Conservation (phyloP, 495 filamentous ascomycete genomes). For the Aspergillus heteromorphus region DNA sequence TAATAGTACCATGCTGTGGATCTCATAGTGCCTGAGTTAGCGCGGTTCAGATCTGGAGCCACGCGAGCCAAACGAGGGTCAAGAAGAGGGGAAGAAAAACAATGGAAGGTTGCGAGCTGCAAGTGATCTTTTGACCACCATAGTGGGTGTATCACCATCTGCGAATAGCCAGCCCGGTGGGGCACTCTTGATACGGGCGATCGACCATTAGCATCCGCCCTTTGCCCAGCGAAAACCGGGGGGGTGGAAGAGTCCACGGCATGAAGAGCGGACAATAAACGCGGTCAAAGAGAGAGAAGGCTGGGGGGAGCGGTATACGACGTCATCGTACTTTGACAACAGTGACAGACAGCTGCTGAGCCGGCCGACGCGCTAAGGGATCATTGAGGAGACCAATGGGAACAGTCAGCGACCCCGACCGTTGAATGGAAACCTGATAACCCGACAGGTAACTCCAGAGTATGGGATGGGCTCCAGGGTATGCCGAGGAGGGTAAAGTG, state of each 20-base stretch:
- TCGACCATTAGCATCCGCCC: slow-evolving; percentile 3
- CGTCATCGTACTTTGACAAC: slow-evolving; percentile 25
- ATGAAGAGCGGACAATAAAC: not conserved
- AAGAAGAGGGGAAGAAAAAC: slow-evolving; percentile 14
- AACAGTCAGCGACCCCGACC: not conserved
- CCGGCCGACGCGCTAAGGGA: not conserved
- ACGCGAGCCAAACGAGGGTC: slow-evolving; percentile 18
- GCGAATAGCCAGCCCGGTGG: not conserved
- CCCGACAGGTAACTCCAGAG: not conserved
- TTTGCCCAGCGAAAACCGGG: not conserved
- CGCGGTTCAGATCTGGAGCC: slow-evolving; percentile 19
- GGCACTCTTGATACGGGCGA: slow-evolving; percentile 7
- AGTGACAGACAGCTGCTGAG: slow-evolving; percentile 12
- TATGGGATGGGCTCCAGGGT: not conserved
- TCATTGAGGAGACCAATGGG: not conserved
- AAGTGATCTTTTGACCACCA: slow-evolving; percentile 20
- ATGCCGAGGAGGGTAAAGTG: not conserved
- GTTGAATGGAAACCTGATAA: not conserved
- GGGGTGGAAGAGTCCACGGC: not conserved
- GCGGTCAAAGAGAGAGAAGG: not conserved
- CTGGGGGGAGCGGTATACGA: slow-evolving; percentile 8
- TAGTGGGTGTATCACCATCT: not conserved
- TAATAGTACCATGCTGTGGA: slow-evolving; percentile 12
- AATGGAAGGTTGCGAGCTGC: slow-evolving; percentile 19
- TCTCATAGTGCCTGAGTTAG: slow-evolving; percentile 22